Percentiles rank a stretch among this genome's conserved stretches.
Evolutionary conservation across 2,329 filamentous ascomycete genomes (phyloP).

Genomic region (Talaromyces pinophilus): DNA sequence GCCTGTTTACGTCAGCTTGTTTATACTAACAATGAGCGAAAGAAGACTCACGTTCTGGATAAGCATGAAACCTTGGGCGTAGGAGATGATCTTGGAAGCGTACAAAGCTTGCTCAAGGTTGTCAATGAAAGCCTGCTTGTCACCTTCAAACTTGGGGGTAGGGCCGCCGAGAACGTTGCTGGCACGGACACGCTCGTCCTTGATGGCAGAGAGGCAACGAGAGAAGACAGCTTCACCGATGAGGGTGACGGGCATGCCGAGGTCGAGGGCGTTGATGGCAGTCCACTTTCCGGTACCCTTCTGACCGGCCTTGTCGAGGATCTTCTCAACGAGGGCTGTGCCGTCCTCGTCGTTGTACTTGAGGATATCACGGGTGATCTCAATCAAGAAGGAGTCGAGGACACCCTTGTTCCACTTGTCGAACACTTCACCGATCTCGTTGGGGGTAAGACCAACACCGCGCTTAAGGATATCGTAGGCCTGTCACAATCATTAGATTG

Average conservation of each 20-base stretch:
- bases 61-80: constrained; percentile 99
- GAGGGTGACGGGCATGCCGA: constrained; percentile 96
- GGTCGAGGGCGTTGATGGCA: constrained; percentile 96
- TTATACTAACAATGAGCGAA: neutral
- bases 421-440: constrained; percentile 95
- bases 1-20: constrained; percentile 58
- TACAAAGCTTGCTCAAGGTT: constrained; percentile 99
- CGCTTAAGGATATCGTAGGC: constrained; percentile 99
- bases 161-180: constrained; percentile 77
- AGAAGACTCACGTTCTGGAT: constrained; percentile 80
- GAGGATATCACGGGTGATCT: constrained; percentile 98
- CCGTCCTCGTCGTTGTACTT: constrained; percentile 97
- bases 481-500: constrained; percentile 50
- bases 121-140: constrained; percentile 90
- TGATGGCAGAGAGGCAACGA: constrained; percentile 90
- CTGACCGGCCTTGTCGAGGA: constrained; percentile 96
- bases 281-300: constrained; percentile 99
- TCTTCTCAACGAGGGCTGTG: constrained; percentile 92
- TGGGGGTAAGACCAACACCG: constrained; percentile 80
- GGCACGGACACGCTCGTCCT: constrained; percentile 85
- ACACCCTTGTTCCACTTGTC: constrained; percentile 98
- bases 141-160: constrained; percentile 76
- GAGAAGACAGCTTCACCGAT: constrained; percentile 97
- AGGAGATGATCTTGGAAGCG: constrained; percentile 99
- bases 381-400: constrained; percentile 97